phyloP scores from a whole-genome alignment of 176 grass and related monocot genomes.

The Alopecurus myosuroides region DNA sequence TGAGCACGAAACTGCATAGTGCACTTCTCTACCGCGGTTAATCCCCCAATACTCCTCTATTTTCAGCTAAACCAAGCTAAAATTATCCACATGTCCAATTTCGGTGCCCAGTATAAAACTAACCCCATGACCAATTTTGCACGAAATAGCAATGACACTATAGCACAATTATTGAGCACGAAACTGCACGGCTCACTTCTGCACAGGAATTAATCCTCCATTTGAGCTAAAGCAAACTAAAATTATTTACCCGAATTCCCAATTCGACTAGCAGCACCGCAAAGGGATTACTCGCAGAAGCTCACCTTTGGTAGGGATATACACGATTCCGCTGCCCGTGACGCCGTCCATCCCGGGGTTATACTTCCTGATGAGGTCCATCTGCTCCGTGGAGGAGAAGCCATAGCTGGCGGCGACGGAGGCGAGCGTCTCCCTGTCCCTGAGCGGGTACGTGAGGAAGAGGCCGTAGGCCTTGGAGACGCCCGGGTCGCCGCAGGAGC shows the following conservation, averaged over 20 bases:
- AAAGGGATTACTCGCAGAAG: not conserved
- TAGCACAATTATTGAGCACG: not conserved
- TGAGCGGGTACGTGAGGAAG: constrained; percentile 70
- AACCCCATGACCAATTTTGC: not conserved
- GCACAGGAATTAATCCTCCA: not conserved
- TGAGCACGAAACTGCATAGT: not conserved
- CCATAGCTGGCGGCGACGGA: constrained; percentile 21
- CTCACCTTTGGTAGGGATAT: constrained; percentile 63
- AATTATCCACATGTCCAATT: not conserved
- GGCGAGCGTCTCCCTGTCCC: constrained; percentile 28
- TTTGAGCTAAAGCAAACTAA: not conserved
- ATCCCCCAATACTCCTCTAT: no score
- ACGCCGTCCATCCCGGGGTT: constrained; percentile 45
- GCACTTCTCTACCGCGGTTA: not conserved
- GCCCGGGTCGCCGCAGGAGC: constrained; percentile 48
- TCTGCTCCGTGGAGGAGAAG: constrained; percentile 18
- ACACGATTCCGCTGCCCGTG: constrained; percentile 39
- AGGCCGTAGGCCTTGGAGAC: constrained; percentile 58
- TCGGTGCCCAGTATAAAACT: not conserved
- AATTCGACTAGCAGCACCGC: not conserved
- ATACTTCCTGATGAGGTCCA: constrained; percentile 45
- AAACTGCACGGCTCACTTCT: not conserved
- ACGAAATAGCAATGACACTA: not conserved
- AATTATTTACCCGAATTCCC: not conserved
- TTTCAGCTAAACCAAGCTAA: not conserved